phyloP scores from a whole-genome alignment of 2,329 filamentous ascomycete species.

The Pseudodiploospora longispora region DNA sequence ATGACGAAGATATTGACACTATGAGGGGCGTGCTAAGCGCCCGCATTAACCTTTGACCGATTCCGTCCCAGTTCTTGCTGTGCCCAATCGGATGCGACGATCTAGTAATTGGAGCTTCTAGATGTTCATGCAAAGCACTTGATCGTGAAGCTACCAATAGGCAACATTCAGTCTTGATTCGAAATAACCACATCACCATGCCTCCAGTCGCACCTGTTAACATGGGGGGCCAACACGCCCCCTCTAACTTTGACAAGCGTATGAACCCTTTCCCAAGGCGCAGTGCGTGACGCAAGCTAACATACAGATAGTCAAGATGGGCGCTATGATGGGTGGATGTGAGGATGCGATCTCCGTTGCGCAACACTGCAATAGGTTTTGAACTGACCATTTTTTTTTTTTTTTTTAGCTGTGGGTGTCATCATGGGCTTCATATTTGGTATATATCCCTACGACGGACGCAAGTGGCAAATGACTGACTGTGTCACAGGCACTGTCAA shows the following conservation, averaged over 20 bases:
- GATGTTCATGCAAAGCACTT: not conserved
- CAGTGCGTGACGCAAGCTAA: slow-evolving; percentile 11
- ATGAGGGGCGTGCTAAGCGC: slow-evolving; percentile 14
- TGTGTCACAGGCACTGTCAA: slow-evolving; percentile 68
- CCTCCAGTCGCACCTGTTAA: slow-evolving; percentile 33
- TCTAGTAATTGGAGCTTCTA: not conserved
- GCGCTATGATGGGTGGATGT: slow-evolving; percentile 97
- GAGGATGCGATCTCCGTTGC: slow-evolving; percentile 34
- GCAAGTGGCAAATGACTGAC: slow-evolving; percentile 1
- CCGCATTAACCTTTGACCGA: slow-evolving; percentile 22
- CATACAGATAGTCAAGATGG: slow-evolving; percentile 61
- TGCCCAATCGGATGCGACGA: slow-evolving; percentile 18
- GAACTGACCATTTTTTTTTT: slow-evolving; percentile 20
- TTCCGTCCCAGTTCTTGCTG: not conserved
- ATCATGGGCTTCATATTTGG: slow-evolving; percentile 99
- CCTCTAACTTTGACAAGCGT: slow-evolving; percentile 49
- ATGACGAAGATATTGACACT: slow-evolving; percentile 12
- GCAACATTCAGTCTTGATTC: not conserved
- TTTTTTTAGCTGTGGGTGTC: slow-evolving; percentile 68
- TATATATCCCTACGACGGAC: slow-evolving; percentile 31
- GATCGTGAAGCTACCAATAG: not conserved
- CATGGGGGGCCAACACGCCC: slow-evolving; percentile 35
- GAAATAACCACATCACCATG: slow-evolving; percentile 19
- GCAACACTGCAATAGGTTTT: not conserved
- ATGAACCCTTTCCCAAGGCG: slow-evolving; percentile 14